These are phyloP conservation scores for Metarhizium guizhouense DNA, from an alignment of 2,329 filamentous ascomycete species.

Conservation along the genomic window DNA sequence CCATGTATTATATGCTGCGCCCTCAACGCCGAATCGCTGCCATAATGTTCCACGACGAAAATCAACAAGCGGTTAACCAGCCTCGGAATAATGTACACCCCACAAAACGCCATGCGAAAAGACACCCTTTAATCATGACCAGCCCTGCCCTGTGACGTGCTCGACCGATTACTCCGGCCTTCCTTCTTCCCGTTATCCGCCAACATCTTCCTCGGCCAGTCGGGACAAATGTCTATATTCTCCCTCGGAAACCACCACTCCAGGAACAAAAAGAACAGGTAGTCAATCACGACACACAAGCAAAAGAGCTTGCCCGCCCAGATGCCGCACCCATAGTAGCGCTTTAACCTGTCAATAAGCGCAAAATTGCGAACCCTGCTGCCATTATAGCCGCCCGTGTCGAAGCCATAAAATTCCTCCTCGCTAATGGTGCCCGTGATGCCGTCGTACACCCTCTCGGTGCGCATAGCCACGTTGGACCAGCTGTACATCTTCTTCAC, in stretches of 20 bases:
- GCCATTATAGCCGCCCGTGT: slow-evolving; percentile 60
- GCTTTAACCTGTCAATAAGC: slow-evolving; percentile 86
- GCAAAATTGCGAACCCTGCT: slow-evolving; percentile 76
- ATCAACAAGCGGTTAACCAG: too few species aligned
- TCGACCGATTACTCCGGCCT: slow-evolving; percentile 21
- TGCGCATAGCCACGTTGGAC: slow-evolving; percentile 89
- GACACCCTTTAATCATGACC: slow-evolving; percentile 9
- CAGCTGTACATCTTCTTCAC: slow-evolving; percentile 99
- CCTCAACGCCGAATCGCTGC: too few species aligned
- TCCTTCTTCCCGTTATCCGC: slow-evolving; percentile 22
- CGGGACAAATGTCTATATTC: slow-evolving; percentile 78
- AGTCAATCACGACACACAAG: slow-evolving; percentile 88
- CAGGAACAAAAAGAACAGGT: slow-evolving; percentile 77
- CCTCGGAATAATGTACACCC: not conserved
- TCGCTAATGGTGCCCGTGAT: slow-evolving; percentile 81
- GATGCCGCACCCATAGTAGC: slow-evolving; percentile 96
- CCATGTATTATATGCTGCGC: too few species aligned
- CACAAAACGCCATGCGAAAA: not conserved
- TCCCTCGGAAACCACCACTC: slow-evolving; percentile 81
- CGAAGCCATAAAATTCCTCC: slow-evolving; percentile 80
- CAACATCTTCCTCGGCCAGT: slow-evolving; percentile 74
- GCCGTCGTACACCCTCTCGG: slow-evolving; percentile 90
- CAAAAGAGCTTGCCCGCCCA: slow-evolving; percentile 98
- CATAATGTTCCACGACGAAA: too few species aligned
- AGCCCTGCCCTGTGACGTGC: slow-evolving; percentile 18